A percentile compares a stretch with the other conserved stretches of the same genome.
Evolutionary conservation across 352 stramenopile species (phyloP).

Genomic region (Globisporangium paroecandrum): DNA sequence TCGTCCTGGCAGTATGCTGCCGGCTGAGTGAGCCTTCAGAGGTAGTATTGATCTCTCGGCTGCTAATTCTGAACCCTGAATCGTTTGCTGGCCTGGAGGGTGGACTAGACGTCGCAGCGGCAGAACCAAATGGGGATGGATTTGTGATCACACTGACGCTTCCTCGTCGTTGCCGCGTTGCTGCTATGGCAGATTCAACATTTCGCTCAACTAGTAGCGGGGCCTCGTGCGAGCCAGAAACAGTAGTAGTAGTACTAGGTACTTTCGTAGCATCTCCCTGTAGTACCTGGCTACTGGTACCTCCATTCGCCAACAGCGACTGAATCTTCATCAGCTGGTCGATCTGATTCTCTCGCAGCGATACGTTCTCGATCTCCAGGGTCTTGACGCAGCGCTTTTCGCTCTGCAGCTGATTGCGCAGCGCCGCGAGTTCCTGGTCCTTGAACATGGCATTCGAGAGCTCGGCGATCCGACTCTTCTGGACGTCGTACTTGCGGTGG

Average conservation of each 20-base stretch:
- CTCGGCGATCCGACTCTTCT: constrained; percentile 44
- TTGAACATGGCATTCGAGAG: constrained; percentile 48
- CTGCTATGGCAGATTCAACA: neutral
- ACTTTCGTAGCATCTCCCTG: neutral
- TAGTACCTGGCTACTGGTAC: neutral
- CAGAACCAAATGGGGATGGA: neutral
- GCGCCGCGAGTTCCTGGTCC: constrained; percentile 43
- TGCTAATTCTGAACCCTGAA: neutral
- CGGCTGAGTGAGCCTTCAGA: neutral
- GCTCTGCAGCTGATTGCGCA: constrained; percentile 54
- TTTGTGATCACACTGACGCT: neutral
- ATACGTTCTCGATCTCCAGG: constrained; percentile 56
- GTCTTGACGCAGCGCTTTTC: constrained; percentile 61
- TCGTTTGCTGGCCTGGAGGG: neutral
- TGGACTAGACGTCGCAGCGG: neutral
- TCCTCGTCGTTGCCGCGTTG: neutral
- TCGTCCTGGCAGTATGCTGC: neutral
- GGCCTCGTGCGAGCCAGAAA: neutral
- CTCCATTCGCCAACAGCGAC: constrained; percentile 31
- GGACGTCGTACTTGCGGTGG: constrained; percentile 50
- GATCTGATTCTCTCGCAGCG: constrained; percentile 42
- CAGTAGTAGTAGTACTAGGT: neutral
- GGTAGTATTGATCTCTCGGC: neutral
- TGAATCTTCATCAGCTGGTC: constrained; percentile 54
- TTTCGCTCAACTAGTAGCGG: neutral